phyloP scores from a whole-genome alignment of 441 rosid species.

The Isatis lusitanica region DNA sequence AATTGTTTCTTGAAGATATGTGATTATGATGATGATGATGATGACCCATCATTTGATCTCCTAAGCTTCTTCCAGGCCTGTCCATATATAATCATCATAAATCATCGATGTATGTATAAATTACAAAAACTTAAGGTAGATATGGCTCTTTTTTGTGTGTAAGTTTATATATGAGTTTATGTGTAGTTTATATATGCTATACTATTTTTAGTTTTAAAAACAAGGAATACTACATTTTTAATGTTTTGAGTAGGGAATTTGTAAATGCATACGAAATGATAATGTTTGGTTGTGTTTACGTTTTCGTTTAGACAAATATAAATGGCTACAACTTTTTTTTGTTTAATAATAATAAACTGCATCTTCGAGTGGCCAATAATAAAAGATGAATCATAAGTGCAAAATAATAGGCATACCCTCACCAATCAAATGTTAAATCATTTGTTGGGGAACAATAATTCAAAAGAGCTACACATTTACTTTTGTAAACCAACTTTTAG shows the following conservation, averaged over 20 bases:
- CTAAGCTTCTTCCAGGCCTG: slow-evolving; percentile 43
- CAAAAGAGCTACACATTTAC: slow-evolving; percentile 29
- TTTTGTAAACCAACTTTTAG: slow-evolving; percentile 33
- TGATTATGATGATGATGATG: slow-evolving; percentile 24
- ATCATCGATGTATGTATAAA: not conserved
- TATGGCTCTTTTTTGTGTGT: too few species aligned
- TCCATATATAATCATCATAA: not conserved
- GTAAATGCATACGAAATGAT: not conserved
- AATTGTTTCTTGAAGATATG: slow-evolving; percentile 49
- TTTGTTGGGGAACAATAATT: slow-evolving; percentile 27
- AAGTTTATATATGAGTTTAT: not conserved
- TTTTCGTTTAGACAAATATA: not conserved
- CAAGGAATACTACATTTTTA: not conserved
- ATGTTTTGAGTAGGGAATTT: not conserved
- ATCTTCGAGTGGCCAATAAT: slow-evolving; percentile 28
- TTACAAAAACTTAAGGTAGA: not conserved
- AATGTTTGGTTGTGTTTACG: not conserved
- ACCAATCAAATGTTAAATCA: slow-evolving; percentile 34
- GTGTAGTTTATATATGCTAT: not conserved
- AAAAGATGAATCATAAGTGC: slow-evolving; percentile 23
- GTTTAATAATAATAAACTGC: not conserved
- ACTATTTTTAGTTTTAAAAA: not conserved
- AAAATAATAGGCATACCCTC: slow-evolving; percentile 29
- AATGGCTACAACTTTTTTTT: not conserved
- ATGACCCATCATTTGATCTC: slow-evolving; percentile 34